Evolutionary conservation across 2,329 filamentous ascomycete genomes (phyloP), one percentile per base, ranked within the genome.

Genomic region (Chalaropsis ovoidea): DNA sequence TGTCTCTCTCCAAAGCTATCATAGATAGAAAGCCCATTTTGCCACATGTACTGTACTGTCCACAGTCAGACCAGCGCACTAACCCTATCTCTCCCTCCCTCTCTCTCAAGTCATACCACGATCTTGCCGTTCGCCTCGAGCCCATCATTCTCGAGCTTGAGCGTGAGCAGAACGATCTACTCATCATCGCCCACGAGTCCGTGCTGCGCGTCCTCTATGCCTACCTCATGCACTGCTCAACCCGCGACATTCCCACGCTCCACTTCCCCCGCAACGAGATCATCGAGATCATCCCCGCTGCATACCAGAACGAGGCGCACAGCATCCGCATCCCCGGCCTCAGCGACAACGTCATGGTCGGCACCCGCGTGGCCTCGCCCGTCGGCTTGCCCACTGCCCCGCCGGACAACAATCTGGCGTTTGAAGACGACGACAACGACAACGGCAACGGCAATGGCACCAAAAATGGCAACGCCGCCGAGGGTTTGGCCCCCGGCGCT

Each of bases 171-270:
- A 95, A 95, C 70, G 94, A 99, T 73, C 82, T 99, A n/a, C 82
- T 99, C 64, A 96, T 99, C 73, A 96, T 99, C 70, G 94, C 94
- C 0, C 94, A 99, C 75, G 94, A 99, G 75, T 95, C 90, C 63
- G 94, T 99, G n/a, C 82, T 99, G 60, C 89, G 94, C 54, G 94
- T 99, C 27, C 82, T 99, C 2, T 99, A 99, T 73, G 92, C 92
- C 27, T 99, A 99, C 75, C 81, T 99, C 47, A 99, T 99, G 94
- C 94, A 95, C 71, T 97, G 94, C 77, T 94, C 93, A 73, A 92
- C 95, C 8, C 88, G 88, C 75, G 91, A 95, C 72, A 99, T 99
- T 69, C 94, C 94, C 3, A 88, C 86, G 70, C 83, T 99, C 68
- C 89, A 90, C 70, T 99, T 99, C 72, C 94, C 94, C 3, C 88